Base-by-base conservation (phyloP, 257 asterid species). In the Thymus mandschuricus region DNA sequence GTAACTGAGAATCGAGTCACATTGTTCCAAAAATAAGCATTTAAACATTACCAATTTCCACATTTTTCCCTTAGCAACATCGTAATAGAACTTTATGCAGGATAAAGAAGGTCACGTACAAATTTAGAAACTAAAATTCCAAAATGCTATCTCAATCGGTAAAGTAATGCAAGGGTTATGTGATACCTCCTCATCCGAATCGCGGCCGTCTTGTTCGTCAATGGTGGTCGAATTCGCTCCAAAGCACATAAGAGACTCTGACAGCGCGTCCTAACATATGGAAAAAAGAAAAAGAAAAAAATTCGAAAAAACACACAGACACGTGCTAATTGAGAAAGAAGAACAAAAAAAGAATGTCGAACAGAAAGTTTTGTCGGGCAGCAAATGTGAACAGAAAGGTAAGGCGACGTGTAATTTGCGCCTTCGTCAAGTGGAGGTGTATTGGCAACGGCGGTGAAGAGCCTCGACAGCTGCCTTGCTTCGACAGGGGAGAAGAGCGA, bases 161-260 rank as follows among this genome's bases (percentile, higher is more conserved):
- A 35, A 66, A 21, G 61, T 8, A 62, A 43, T 33, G 48, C 1
- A 12, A 64, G 21, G 54, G 45, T 0, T 11, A 69, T 30, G 45
- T 3, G 59, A 12, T 74, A 86, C 98, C 92, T 86, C 85, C 50
- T 80, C 79, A 72, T 74, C 65, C 3, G 62, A 75, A 15, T 76
- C 71, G 64, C 35, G 13, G 46, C 8, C 34, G 63, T 88, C 88
- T 10, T 78, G 84, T 68, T 81, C 87, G 74, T 88, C 96, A 66
- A 80, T 71, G 76, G 89, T 85, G 38, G 92, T 80, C n/a, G 97
- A 94, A 76, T 79, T 82, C 60, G 99, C 99, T 81, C 97, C 97
- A 44, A 91, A 91, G 76, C 97, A 86, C 80, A 94, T 60, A 29
- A 91, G 91, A 74, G 96, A 87, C 76, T 94, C 97, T 33, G 97